Base-by-base conservation (phyloP, 352 stramenopile species). In the Phytophthora multivora region DNA sequence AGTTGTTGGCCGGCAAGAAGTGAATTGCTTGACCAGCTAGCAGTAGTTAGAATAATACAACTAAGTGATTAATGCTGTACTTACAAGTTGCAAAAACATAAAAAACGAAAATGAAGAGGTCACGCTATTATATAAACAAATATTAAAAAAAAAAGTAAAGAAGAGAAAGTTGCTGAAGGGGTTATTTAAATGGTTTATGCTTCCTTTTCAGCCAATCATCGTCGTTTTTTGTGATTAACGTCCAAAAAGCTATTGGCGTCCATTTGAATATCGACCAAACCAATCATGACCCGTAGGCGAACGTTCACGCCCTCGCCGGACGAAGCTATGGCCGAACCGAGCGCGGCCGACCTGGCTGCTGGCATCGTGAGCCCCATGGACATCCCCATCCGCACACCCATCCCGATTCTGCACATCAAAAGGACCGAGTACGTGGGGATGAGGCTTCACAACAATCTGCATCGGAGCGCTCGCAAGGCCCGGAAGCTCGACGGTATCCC, bases 301-400 rank as follows among this genome's bases (percentile, higher is more conserved):
- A 5, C 28, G n/a, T 26, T 21, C 45, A 39, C 19, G 45, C 38
- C n/a, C 12, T 28, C 45, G 16, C 43, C 43, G 43, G 33, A 7
- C 18, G 49, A 71, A 8, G 26, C 39, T 9, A 33, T 57, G 23
- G 19, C 50, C 1, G 13, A 19, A 23, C 51, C 63, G 2, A 50
- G 26, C 18, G 47, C 53, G 2, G 33, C 18, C 1, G 63, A 50
- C 19, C 26, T 55, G 1, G 38, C 30, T 21, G 42, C 45, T 9
- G 63, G 51, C 11, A 60, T 47, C 18, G 35, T 69, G 19, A 25
- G 40, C 6, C 51, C 52, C 5, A 54, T 68, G 51, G 58, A 64
- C 25, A 35, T 59, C 12, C 63, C 63, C 9, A 38, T 66, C 6
- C 5, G 23, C 28, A 21, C 25, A 5, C 53, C 52, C 4, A 51